These are phyloP conservation scores for Zygoascus flipseniorum DNA, from an alignment of 805 yeast genomes.

Conservation along the genomic window DNA sequence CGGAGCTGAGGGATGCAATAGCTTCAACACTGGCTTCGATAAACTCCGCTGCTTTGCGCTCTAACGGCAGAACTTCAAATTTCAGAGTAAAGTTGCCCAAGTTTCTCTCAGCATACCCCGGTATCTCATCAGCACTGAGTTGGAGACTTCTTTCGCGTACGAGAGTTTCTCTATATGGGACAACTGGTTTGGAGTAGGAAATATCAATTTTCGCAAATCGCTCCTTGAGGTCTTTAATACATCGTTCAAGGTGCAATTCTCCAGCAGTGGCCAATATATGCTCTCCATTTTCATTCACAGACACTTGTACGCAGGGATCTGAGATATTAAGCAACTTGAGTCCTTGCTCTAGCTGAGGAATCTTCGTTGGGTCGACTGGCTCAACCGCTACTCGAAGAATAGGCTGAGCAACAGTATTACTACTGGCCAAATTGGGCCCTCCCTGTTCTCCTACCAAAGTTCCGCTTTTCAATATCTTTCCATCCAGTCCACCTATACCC, in stretches of 20 bases:
- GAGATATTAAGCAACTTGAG: constrained; percentile 71
- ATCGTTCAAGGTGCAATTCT: constrained; percentile 89
- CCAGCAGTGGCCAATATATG: constrained; percentile 93
- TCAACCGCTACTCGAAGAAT: constrained; percentile 94
- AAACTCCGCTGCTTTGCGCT: constrained; percentile 40
- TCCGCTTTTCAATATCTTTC: constrained; percentile 75
- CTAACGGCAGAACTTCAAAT: constrained; percentile 46
- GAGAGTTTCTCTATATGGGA: constrained; percentile 88
- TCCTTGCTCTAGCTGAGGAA: constrained; percentile 70
- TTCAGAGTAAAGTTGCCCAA: constrained; percentile 42
- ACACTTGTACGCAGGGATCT: constrained; percentile 90
- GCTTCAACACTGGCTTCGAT: constrained; percentile 36
- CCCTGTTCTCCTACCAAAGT: constrained; percentile 56
- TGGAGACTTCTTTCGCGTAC: constrained; percentile 39
- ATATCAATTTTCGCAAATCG: constrained; percentile 90
- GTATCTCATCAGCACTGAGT: constrained; percentile 12
- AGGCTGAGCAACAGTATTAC: constrained; percentile 72
- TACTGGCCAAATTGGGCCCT: constrained; percentile 72
- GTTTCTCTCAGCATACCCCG: constrained; percentile 33
- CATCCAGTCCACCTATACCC: constrained; percentile 87
- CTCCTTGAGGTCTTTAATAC: constrained; percentile 81
- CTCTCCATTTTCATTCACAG: constrained; percentile 84
- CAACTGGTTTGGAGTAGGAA: constrained; percentile 81
- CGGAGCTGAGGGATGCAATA: neutral
- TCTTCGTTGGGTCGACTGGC: constrained; percentile 77